A percentile compares a stretch with the other conserved stretches of the same genome.
Conservation (phyloP, 805 yeast species). For the Sugiyamaella chiloensis region DNA sequence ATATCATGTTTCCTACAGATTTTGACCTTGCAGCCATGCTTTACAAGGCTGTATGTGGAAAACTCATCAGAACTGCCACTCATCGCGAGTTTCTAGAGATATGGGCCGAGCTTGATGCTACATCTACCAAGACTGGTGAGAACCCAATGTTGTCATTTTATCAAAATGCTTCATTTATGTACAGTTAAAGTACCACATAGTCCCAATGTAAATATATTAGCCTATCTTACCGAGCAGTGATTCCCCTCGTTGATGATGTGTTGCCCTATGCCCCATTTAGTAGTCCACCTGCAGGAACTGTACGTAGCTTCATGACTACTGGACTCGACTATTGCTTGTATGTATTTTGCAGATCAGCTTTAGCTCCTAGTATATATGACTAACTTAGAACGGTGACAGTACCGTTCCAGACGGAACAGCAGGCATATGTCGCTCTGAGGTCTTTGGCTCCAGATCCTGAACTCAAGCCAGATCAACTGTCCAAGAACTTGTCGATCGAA, state of each 20-base stretch:
- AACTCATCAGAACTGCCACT: constrained; percentile 48
- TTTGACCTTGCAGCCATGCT: constrained; percentile 59
- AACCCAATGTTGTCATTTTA: constrained; percentile 81
- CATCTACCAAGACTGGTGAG: constrained; percentile 73
- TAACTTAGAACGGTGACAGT: constrained; percentile 40
- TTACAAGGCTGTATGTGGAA: constrained; percentile 63
- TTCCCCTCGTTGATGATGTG: too few species aligned
- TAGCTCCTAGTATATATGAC: not conserved
- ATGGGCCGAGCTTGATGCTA: constrained; percentile 68
- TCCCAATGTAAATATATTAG: too few species aligned
- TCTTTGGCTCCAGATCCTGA: constrained; percentile 76
- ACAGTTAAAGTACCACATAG: constrained; percentile 23
- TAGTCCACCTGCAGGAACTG: too few species aligned
- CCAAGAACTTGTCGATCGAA: constrained; percentile 42
- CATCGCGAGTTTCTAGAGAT: constrained; percentile 63
- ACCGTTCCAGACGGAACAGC: constrained; percentile 59
- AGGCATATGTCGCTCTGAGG: constrained; percentile 61
- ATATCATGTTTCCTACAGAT: constrained; percentile 83
- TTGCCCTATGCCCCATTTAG: too few species aligned
- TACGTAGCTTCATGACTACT: constrained; percentile 6
- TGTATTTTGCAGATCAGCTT: not conserved
- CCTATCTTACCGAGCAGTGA: too few species aligned
- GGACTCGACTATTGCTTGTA: constrained; percentile 12
- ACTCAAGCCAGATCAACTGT: constrained; percentile 64
- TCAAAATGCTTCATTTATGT: constrained; percentile 62